phyloP scores from a whole-genome alignment of 2,329 filamentous ascomycete species.

The Teratosphaeria nubilosa region DNA sequence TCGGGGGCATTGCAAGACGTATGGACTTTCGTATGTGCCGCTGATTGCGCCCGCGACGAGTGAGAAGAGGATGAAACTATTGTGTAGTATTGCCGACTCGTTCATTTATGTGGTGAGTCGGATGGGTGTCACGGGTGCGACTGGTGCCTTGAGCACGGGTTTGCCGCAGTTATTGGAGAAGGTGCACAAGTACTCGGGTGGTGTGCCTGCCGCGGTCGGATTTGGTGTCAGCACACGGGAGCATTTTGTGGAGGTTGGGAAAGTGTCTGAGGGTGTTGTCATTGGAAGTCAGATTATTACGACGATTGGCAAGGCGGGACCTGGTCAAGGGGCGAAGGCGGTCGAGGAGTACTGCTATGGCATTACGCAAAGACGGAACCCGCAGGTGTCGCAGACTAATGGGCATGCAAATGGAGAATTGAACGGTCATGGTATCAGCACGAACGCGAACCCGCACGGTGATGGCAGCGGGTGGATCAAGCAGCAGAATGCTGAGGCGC shows the following conservation, averaged over 20 bases:
- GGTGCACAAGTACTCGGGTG: conserved; percentile 86
- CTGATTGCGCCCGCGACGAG: conserved; percentile 91
- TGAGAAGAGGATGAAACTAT: conserved; percentile 83
- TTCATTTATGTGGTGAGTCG: conserved; percentile 98
- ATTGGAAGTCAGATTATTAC: conserved; percentile 94
- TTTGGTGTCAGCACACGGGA: conserved; percentile 95
- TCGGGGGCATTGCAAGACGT: conserved; percentile 69
- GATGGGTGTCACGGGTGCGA: conserved; percentile 92
- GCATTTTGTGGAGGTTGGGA: conserved; percentile 77
- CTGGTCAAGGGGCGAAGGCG: conserved; percentile 56
- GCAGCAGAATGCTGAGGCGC: conserved; percentile 19
- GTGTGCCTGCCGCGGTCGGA: conserved; percentile 82
- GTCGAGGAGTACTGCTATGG: conserved; percentile 82
- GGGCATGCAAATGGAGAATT: conserved; percentile 4
- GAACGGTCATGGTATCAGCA: conserved; percentile 22
- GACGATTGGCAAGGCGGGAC: conserved; percentile 58
- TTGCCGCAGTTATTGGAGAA: conserved; percentile 72
- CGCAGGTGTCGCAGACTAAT: conserved; percentile 7
- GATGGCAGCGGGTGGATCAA: conserved; percentile 27
- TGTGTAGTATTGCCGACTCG: conserved; percentile 93
- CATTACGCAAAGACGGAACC: conserved; percentile 39
- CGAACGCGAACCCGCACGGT: conserved; percentile 23
- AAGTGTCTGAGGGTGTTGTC: conserved; percentile 84
- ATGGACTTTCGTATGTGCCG: conserved; percentile 89
- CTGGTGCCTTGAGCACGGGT: conserved; percentile 68